These are phyloP conservation scores for Candida boleticola DNA, from an alignment of 805 yeast species.

Conservation along the genomic window DNA sequence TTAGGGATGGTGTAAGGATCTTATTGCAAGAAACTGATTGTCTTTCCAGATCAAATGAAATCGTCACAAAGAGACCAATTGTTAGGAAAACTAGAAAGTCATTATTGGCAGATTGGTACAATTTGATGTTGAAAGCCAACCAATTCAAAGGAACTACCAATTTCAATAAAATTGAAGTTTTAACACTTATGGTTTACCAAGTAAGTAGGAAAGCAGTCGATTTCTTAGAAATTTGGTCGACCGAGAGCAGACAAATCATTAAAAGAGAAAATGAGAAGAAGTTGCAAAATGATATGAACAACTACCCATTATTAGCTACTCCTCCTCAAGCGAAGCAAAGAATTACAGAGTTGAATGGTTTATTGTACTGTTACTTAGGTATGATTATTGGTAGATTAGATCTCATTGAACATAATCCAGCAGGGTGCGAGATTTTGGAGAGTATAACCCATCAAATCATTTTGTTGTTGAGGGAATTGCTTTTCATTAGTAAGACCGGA, in stretches of 20 bases:
- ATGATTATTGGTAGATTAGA: conserved; percentile 75
- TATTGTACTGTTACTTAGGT: conserved; percentile 60
- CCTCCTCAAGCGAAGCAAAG: conserved; percentile 67
- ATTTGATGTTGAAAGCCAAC: conserved; percentile 71
- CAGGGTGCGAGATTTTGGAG: conserved; percentile 68
- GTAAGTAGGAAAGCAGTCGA: conserved; percentile 62
- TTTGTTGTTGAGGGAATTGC: conserved; percentile 58
- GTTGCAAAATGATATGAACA: conserved; percentile 34
- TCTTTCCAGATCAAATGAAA: conserved; percentile 68
- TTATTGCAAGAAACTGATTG: conserved; percentile 68
- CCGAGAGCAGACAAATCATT: conserved; percentile 52
- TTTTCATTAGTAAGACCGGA: conserved; percentile 55
- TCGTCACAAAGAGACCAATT: conserved; percentile 60
- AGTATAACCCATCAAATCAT: conserved; percentile 67
- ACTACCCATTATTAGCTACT: conserved; percentile 43
- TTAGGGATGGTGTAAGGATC: conserved; percentile 69
- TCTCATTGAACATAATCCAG: conserved; percentile 68
- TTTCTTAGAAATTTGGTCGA: conserved; percentile 71
- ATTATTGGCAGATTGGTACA: conserved; percentile 78
- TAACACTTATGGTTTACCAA: conserved; percentile 64
- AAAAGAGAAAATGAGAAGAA: conserved; percentile 33
- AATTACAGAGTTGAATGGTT: conserved; percentile 60
- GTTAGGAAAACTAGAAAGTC: conserved; percentile 66
- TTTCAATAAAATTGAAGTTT: conserved; percentile 54
- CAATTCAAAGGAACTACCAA: conserved; percentile 66